These are phyloP conservation scores for Pestalotiopsis sp. DNA, from an alignment of 2,329 filamentous ascomycete species.

Conservation along the genomic window DNA sequence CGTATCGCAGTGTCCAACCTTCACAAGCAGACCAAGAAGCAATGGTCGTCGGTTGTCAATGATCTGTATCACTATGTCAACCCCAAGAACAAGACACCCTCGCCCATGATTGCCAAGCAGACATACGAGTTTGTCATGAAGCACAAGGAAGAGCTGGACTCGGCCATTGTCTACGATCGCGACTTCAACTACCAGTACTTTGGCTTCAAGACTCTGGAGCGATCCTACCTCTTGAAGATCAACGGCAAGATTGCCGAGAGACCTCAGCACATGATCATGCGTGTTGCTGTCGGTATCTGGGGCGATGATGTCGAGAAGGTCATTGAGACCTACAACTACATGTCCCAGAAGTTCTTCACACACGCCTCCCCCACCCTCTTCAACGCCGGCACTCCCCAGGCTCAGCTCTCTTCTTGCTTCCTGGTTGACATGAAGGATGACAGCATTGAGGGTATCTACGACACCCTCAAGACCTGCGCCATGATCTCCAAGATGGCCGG, in stretches of 20 bases:
- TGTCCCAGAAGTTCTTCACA: conserved; percentile 98
- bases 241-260: conserved; percentile 95
- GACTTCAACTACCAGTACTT: conserved; percentile 99
- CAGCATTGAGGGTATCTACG: conserved; percentile 98
- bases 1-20: conserved; percentile 99
- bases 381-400: conserved; percentile 93
- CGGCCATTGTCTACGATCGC: conserved; percentile 97
- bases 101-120: conserved; percentile 92
- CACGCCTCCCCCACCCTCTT: conserved; percentile 98
- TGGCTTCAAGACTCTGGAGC: conserved; percentile 98
- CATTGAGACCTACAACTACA: conserved; percentile 97
- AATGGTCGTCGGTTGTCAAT: conserved; percentile 93
- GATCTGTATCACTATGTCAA: conserved; percentile 97
- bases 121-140: conserved; percentile 94
- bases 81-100: conserved; percentile 80
- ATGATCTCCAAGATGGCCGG: conserved; percentile 99
- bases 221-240: conserved; percentile 94
- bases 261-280: conserved; percentile 99
- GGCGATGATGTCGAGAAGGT: conserved; percentile 92
- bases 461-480: conserved; percentile 97
- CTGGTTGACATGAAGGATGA: conserved; percentile 99
- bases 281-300: conserved; percentile 96
- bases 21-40: conserved; percentile 99
- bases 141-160: conserved; percentile 96
- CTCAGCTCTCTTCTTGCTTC: conserved; percentile 97